A percentile compares a stretch with the other conserved stretches of the same genome.
phyloP scores from a whole-genome alignment of 1,284 basidiomycete genomes.

The Tilletia horrida region DNA sequence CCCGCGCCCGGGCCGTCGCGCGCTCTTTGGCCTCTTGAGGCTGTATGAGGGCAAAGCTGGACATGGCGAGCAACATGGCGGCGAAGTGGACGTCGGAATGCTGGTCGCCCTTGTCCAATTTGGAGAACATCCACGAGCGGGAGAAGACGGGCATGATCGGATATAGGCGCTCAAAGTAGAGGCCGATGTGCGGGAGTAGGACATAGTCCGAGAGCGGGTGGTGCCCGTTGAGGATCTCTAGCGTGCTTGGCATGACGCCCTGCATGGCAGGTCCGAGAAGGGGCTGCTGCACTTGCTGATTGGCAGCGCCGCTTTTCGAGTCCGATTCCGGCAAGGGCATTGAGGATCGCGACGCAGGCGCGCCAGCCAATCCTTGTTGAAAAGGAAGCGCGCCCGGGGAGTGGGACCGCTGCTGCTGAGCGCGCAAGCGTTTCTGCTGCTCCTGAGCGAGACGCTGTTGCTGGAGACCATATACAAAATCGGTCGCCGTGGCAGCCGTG shows the following conservation, averaged over 20 bases:
- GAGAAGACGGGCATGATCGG: conserved; percentile 53
- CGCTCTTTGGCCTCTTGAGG: conserved; percentile 36
- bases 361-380: no score
- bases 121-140: conserved; percentile 40
- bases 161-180: conserved; percentile 51
- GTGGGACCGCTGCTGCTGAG: neutral
- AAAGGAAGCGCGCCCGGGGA: no score
- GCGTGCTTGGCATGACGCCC: conserved; percentile 16
- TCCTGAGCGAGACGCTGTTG: conserved; percentile 11
- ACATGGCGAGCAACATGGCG: conserved; percentile 49
- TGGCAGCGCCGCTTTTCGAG: no score
- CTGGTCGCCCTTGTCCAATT: conserved; percentile 45
- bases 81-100: conserved; percentile 43
- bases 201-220: conserved; percentile 41
- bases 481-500: neutral
- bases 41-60: conserved; percentile 42
- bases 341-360: conserved; percentile 22
- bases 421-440: neutral
- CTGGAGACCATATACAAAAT: neutral
- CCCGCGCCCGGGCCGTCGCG: neutral
- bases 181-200: conserved; percentile 44
- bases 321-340: no score
- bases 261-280: neutral
- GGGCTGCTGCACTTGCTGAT: conserved; percentile 23
- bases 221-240: conserved; percentile 25